Percentiles rank a stretch among this genome's conserved stretches.
Conservation (phyloP, 441 rosid genomes). For the Pelargonium fulgidum region DNA sequence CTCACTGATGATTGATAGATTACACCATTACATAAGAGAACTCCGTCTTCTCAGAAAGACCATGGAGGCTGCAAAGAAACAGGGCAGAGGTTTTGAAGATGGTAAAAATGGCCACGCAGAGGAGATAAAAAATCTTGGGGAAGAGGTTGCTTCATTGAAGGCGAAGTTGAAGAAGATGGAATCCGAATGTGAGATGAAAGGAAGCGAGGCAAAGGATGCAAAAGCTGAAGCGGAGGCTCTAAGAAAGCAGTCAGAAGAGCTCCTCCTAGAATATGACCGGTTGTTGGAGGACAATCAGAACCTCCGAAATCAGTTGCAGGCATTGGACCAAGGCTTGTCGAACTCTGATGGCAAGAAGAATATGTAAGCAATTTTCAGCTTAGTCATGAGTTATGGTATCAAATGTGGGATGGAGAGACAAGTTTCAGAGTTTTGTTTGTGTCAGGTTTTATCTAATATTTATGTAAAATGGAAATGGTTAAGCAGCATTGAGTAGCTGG, state of each 20-base stretch:
- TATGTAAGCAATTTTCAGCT: constrained; percentile 20
- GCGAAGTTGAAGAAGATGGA: constrained; percentile 44
- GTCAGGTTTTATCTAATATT: neutral
- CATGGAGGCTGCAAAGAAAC: constrained; percentile 71
- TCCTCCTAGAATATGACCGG: constrained; percentile 62
- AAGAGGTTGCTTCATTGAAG: constrained; percentile 39
- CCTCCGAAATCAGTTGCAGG: constrained; percentile 55
- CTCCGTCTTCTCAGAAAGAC: constrained; percentile 62
- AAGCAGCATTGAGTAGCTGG: neutral
- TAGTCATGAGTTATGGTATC: neutral
- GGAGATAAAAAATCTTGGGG: constrained; percentile 40
- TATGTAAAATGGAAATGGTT: neutral
- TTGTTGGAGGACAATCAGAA: constrained; percentile 66
- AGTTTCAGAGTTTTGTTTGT: neutral
- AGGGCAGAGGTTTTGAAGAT: constrained; percentile 49
- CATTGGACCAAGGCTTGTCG: constrained; percentile 33
- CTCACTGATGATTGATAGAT: constrained; percentile 69
- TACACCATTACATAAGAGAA: constrained; percentile 87
- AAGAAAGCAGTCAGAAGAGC: constrained; percentile 63
- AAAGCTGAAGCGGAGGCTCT: constrained; percentile 54
- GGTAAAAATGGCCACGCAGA: constrained; percentile 41
- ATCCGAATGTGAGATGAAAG: constrained; percentile 41
- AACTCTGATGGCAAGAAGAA: constrained; percentile 50
- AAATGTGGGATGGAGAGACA: neutral
- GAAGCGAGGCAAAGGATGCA: constrained; percentile 45